A percentile compares a stretch with the other conserved stretches of the same genome.
These are phyloP conservation scores for Starmerella bacillaris DNA, from an alignment of 805 yeast genomes.

Conservation along the genomic window DNA sequence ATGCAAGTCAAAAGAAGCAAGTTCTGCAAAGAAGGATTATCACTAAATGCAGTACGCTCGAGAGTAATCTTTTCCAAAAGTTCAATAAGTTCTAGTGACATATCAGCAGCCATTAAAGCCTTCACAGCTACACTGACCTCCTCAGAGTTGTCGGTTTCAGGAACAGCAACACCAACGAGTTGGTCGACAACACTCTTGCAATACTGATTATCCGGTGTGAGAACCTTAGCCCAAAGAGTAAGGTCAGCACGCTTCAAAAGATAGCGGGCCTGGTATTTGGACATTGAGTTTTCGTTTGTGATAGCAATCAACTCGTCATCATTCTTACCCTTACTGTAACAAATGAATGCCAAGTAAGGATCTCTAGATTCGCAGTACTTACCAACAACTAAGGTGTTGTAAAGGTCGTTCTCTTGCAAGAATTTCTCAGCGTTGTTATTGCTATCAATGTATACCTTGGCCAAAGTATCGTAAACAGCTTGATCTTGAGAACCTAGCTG, in stretches of 20 bases:
- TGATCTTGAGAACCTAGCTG: slow-evolving; percentile 69
- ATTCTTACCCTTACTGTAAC: slow-evolving; percentile 86
- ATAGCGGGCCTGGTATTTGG: slow-evolving; percentile 97
- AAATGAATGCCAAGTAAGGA: slow-evolving; percentile 93
- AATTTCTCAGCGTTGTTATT: slow-evolving; percentile 96
- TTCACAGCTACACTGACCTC: slow-evolving; percentile 81
- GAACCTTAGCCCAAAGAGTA: slow-evolving; percentile 63
- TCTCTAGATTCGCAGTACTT: slow-evolving; percentile 98
- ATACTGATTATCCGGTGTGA: slow-evolving; percentile 58
- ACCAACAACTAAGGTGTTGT: slow-evolving; percentile 91
- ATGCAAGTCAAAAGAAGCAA: slow-evolving; percentile 83
- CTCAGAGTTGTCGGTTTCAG: slow-evolving; percentile 92
- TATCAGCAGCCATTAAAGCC: slow-evolving; percentile 88
- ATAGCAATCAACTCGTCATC: slow-evolving; percentile 77
- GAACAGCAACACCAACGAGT: slow-evolving; percentile 88
- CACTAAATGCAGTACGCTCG: slow-evolving; percentile 94
- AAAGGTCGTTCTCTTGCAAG: slow-evolving; percentile 72
- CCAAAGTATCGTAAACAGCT: slow-evolving; percentile 84
- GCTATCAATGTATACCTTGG: slow-evolving; percentile 93
- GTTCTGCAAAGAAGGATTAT: slow-evolving; percentile 88
- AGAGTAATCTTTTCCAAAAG: slow-evolving; percentile 85
- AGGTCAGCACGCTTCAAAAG: slow-evolving; percentile 75
- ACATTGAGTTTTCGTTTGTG: slow-evolving; percentile 95
- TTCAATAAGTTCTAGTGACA: slow-evolving; percentile 85
- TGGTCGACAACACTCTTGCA: slow-evolving; percentile 87